Base-by-base conservation (phyloP, 1,139 yeast genomes). In the Suhomyces maxii region DNA sequence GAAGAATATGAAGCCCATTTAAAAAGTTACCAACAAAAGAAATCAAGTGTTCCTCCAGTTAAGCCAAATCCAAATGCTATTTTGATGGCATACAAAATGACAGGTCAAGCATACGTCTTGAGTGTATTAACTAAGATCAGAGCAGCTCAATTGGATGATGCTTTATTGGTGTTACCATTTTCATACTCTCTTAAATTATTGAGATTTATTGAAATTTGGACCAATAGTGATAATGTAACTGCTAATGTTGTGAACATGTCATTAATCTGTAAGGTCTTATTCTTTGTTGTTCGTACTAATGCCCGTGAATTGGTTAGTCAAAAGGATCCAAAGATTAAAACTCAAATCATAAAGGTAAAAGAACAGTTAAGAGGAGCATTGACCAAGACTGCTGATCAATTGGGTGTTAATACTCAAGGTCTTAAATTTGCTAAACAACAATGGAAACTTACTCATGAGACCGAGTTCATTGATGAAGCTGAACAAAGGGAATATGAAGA, bases 371-470 rank as follows among this genome's bases (percentile, higher is more conserved):
- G 91, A 49, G 57, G 51, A 0, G 80, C 82, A 41, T 71, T 93
- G 49, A 68, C 71, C 41, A 57, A 63, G 5, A 82, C 82, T 18
- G 73, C 80, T 26, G 73, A 77, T 45, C 83, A 80, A 49, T 73
- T 93, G 46, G 98, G 97, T n/a, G 85, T 80, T 69, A 95, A 95
- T 59, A 74, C 89, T 31, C 93, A 89, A 49, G 98, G 97, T 2
- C 73, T 93, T 64, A 80, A 78, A 57, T 86, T 81, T 57, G 68
- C 87, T 50, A 84, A 82, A 60, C 80, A 78, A 41, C 91, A 87
- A 64, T 91, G 97, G 97, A 80, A 82, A 48, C 67, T 84, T 57
- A 76, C 76, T 41, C 98, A 91, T 61, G 82, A 80, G 52, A 75
- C 80, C 36, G 89, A 85, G 61, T 91, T 84, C 61, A 78, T 80